A percentile compares a stretch with the other conserved stretches of the same genome.
Evolutionary conservation across 108 stramenopile species (phyloP).

Genomic region (Craspedostauros australis): DNA sequence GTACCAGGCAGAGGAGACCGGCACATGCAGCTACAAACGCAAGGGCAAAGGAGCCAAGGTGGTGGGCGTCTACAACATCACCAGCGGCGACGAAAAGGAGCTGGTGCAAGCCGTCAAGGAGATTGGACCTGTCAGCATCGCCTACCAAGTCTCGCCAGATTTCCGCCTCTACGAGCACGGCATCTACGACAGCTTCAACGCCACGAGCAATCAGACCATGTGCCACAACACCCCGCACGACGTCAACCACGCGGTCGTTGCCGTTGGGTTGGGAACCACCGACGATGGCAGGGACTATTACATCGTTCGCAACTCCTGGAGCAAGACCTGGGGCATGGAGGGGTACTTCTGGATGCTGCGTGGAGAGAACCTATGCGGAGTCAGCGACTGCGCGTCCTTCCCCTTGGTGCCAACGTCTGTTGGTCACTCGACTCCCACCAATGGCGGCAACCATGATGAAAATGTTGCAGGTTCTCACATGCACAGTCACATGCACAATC

Average conservation of each 20-base stretch:
- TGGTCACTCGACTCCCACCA: not conserved
- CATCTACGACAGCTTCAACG: conserved; percentile 50
- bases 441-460: too few relatives aligned
- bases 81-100: conserved; percentile 34
- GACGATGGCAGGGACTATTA: conserved; percentile 19
- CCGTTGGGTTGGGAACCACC: conserved; percentile 60
- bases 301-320: conserved; percentile 68
- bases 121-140: conserved; percentile 55
- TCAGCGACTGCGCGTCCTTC: conserved; percentile 47
- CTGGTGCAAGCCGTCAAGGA: conserved; percentile 45
- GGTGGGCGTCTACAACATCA: conserved; percentile 39
- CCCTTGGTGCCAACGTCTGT: conserved; percentile 35
- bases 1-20: conserved; percentile 26
- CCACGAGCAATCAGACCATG: conserved; percentile 40
- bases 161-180: conserved; percentile 55
- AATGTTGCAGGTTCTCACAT: not conserved
- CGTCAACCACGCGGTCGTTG: conserved; percentile 74
- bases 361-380: conserved; percentile 33
- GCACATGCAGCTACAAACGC: not conserved
- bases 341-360: conserved; percentile 52
- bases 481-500: conserved; percentile 2
- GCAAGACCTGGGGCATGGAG: conserved; percentile 38
- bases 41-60: conserved; percentile 24
- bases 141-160: conserved; percentile 67
- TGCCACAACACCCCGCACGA: conserved; percentile 26